Evolutionary conservation across 2,329 filamentous ascomycete species (phyloP).

Genomic region (Xylaria sp.): DNA sequence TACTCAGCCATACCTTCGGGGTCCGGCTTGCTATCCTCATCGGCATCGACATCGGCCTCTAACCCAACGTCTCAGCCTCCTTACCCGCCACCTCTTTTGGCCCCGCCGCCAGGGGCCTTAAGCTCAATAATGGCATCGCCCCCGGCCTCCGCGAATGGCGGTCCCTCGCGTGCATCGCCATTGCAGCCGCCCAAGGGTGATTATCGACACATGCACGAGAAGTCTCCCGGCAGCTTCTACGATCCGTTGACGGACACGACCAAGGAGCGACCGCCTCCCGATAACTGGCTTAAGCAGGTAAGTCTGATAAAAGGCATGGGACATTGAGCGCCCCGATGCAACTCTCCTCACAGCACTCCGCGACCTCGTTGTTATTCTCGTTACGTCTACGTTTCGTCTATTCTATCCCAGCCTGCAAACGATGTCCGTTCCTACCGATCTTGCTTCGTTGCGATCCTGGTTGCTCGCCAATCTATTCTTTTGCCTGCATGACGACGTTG

Average conservation of each 20-base stretch:
- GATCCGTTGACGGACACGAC: constrained; percentile 42
- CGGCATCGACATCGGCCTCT: constrained; percentile 14
- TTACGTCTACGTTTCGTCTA: constrained; percentile 9
- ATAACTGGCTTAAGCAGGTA: constrained; percentile 34
- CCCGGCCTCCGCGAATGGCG: constrained; percentile 30
- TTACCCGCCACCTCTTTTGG: constrained; percentile 28
- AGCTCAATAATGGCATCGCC: constrained; percentile 32
- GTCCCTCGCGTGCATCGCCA: constrained; percentile 32
- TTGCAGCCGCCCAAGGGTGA: constrained; percentile 32
- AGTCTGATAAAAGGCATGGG: constrained; percentile 12
- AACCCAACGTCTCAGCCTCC: constrained; percentile 14
- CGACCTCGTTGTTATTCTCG: neutral
- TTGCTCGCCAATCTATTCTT: constrained; percentile 1
- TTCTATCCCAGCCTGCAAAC: neutral
- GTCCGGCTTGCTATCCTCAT: constrained; percentile 12
- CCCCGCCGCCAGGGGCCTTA: constrained; percentile 32
- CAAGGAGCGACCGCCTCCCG: constrained; percentile 35
- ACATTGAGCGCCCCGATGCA: neutral
- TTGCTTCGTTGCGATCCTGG: constrained; percentile 1
- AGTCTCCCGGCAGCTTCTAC: constrained; percentile 40
- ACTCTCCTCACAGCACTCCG: neutral
- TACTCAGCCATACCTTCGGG: constrained; percentile 15
- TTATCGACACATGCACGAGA: constrained; percentile 35
- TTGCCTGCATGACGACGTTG: neutral
- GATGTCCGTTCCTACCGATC: neutral